Conservation (phyloP, 75 land plant species). For the Larix kaempferi region DNA sequence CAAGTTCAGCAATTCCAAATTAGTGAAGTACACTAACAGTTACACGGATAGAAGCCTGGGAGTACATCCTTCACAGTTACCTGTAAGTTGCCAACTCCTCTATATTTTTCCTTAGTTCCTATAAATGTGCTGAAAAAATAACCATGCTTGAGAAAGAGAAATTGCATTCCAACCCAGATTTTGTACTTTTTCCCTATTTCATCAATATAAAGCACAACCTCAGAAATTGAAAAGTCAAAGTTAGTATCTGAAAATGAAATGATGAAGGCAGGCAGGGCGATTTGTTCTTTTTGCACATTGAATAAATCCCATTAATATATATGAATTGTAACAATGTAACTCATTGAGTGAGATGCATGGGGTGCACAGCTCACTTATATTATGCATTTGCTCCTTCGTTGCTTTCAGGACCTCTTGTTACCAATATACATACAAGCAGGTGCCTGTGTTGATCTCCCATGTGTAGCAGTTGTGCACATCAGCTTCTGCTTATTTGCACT, state of each 20-base stretch:
- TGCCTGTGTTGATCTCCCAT: constrained; percentile 2
- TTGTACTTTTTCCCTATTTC: neutral
- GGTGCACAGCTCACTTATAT: constrained; percentile 10
- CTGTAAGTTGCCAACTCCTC: neutral
- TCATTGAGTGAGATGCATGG: constrained; percentile 5
- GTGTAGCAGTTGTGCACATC: constrained; percentile 10
- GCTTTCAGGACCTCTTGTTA: constrained; percentile 9
- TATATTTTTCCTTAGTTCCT: neutral
- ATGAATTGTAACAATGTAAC: neutral
- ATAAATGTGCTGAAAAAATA: neutral
- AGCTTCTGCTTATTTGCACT: constrained; percentile 8
- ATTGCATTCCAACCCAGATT: neutral
- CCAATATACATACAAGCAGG: constrained; percentile 6
- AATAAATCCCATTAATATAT: neutral
- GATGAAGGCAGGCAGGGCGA: neutral
- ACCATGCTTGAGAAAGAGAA: neutral
- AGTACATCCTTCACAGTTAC: neutral
- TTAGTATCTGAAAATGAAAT: constrained; percentile 5
- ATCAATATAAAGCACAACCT: neutral
- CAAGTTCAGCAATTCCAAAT: neutral
- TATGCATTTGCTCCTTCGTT: constrained; percentile 8
- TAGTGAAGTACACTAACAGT: neutral
- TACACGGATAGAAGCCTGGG: neutral
- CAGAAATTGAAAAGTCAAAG: neutral
- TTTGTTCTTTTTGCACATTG: neutral